Conservation (phyloP, 768 basidiomycete genomes). For the Pulveroboletus frians region DNA sequence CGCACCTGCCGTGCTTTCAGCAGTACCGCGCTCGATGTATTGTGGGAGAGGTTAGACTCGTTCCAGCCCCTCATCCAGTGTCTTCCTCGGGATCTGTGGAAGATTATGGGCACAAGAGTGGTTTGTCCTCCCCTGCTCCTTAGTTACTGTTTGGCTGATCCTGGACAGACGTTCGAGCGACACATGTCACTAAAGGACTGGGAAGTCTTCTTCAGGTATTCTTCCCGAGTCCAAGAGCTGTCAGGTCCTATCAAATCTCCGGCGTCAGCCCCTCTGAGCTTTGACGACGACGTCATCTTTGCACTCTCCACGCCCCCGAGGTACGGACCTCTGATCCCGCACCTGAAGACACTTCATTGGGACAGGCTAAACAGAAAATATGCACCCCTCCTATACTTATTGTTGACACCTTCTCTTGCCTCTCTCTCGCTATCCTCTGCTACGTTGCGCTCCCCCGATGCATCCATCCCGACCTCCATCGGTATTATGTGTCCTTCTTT, state of each 20-base stretch:
- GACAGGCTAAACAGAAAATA: slow-evolving; percentile 9
- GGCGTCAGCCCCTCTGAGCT: not conserved
- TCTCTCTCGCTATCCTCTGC: slow-evolving; percentile 8
- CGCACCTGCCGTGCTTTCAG: slow-evolving; percentile 24
- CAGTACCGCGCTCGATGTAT: slow-evolving; percentile 19
- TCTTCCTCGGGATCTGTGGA: slow-evolving; percentile 29
- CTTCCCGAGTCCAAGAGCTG: slow-evolving; percentile 18
- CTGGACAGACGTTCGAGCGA: slow-evolving; percentile 19
- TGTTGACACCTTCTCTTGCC: slow-evolving; percentile 21
- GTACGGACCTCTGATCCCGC: slow-evolving; percentile 18
- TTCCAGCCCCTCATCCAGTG: slow-evolving; percentile 20
- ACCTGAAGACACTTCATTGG: slow-evolving; percentile 21
- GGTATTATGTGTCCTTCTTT: slow-evolving; percentile 20
- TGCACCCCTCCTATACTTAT: slow-evolving; percentile 17
- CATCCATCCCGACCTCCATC: slow-evolving; percentile 18
- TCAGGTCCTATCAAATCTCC: not conserved
- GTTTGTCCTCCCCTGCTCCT: slow-evolving; percentile 5
- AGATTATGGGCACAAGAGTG: slow-evolving; percentile 3
- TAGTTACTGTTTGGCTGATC: slow-evolving; percentile 4
- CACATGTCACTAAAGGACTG: slow-evolving; percentile 27
- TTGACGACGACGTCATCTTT: slow-evolving; percentile 19
- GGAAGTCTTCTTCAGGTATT: slow-evolving; percentile 26
- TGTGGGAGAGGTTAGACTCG: slow-evolving; percentile 22
- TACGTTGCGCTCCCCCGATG: slow-evolving; percentile 12
- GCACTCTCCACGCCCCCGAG: slow-evolving; percentile 23